phyloP scores from a whole-genome alignment of 306 rosid species.

The Gastrolobium villosum region DNA sequence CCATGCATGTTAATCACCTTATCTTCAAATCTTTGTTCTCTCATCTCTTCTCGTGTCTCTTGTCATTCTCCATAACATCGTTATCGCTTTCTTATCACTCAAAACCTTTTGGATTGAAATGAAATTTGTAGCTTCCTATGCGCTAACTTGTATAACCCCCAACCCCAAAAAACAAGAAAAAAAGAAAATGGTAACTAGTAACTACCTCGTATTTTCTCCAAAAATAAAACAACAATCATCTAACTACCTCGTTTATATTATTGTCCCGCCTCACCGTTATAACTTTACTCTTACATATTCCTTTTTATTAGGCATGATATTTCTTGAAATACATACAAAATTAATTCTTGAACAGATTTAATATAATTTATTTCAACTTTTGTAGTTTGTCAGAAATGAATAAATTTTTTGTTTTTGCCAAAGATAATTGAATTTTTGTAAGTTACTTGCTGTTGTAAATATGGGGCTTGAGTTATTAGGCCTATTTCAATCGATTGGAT shows the following conservation, averaged over 20 bases:
- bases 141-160: neutral
- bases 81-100: neutral
- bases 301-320: too few relatives aligned
- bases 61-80: neutral
- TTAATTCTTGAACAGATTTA: neutral
- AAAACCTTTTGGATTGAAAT: conserved; percentile 9
- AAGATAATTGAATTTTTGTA: too few relatives aligned
- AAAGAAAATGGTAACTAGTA: neutral
- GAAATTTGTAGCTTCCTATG: conserved; percentile 2
- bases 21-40: conserved; percentile 38
- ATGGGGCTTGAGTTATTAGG: neutral
- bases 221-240: too few relatives aligned
- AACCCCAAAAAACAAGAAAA: neutral
- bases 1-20: conserved; percentile 66
- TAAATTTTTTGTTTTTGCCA: neutral
- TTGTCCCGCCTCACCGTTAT: too few relatives aligned
- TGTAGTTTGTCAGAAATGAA: neutral
- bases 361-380: neutral
- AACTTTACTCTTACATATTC: too few relatives aligned
- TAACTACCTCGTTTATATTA: too few relatives aligned
- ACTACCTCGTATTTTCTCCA: neutral
- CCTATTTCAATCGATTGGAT: neutral
- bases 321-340: too few relatives aligned
- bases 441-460: neutral
- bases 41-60: conserved; percentile 36